These are phyloP conservation scores for Novymonas esmeraldas DNA, from an alignment of 208 protist genomes.

Conservation along the genomic window DNA sequence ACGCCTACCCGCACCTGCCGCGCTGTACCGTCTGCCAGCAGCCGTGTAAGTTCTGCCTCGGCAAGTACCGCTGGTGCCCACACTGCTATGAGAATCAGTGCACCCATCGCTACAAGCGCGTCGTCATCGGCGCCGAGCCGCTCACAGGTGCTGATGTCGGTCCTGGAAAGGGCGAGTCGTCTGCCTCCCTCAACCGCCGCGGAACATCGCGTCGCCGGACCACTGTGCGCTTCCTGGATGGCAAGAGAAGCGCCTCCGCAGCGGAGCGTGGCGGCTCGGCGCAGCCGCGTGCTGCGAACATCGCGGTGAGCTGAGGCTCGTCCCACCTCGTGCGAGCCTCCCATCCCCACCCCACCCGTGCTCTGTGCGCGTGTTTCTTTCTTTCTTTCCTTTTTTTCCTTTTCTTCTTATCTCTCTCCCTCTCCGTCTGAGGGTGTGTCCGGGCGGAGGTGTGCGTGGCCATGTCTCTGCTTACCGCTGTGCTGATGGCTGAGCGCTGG, in stretches of 20 bases:
- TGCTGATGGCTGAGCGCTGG: not conserved
- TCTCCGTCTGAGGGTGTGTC: no score
- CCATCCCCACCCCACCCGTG: no score
- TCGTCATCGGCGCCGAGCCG: constrained; percentile 65
- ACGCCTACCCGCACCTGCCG: constrained; percentile 79
- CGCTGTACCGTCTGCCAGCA: constrained; percentile 70
- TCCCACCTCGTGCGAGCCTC: no score
- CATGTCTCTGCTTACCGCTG: not conserved
- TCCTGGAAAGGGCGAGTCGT: constrained; percentile 11
- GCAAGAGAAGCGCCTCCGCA: not conserved
- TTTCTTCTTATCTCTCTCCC: no score
- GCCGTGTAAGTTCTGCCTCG: constrained; percentile 75
- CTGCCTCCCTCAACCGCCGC: not conserved
- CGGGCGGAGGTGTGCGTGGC: not conserved
- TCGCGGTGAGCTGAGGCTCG: not conserved
- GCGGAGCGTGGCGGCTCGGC: not conserved
- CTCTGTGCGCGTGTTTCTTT: no score
- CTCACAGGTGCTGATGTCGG: constrained; percentile 22
- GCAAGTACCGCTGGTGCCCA: constrained; percentile 83
- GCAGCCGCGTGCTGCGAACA: not conserved
- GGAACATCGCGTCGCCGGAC: constrained; percentile 18
- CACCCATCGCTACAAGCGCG: constrained; percentile 69
- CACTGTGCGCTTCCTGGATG: constrained; percentile 24
- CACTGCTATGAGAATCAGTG: constrained; percentile 89
- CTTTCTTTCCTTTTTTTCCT: no score